Base-by-base conservation (phyloP, 2,329 filamentous ascomycete species). In the Lecanicillium sp. region DNA sequence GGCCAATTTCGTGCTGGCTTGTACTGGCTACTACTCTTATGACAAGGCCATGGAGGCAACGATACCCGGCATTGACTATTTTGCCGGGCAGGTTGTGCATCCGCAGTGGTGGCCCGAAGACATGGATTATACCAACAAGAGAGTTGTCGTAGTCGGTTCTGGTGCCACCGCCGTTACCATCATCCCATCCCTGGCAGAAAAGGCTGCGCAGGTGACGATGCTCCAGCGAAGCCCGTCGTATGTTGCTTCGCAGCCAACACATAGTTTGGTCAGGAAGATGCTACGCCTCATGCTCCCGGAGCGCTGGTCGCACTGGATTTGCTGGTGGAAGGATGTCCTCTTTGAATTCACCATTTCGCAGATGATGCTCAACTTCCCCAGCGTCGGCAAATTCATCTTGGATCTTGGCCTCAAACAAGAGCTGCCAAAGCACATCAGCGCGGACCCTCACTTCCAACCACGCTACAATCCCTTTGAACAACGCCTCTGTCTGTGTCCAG, bases 131-230 rank as follows among this genome's bases (percentile, higher is more conserved):
- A 58, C 65, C 5, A 66, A 68, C 55, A 85, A 87, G 60, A 72
- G 74, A 25, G 65, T 88, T 15, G 73, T 84, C 33, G 68, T 88
- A 42, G 76, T 89, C 47, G 84, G 84, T 25, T 80, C 74, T 13
- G 86, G 86, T 13, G 85, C 85, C 3, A 90, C 86, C 0, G 81
- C 85, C 5, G 64, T 89, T 33, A 89, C 85, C 0, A 66, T 92
- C 2, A 58, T 90, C 5, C 86, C 85, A 1, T 72, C 69, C 34
- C 59, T 90, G 30, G 74, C 77, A 2, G 62, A 81, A 39, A 72
- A 69, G 29, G 83, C 82, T 7, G 61, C 61, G 5, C 69, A 74
- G 7, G 79, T 86, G 15, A 88, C 83, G 2, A 86, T 88, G 74
- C 68, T 90, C 5, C 85, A 90, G 61, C 76, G 86, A 35, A 85